Evolutionary conservation across 148 eudicot genomes (phyloP).

Genomic region (Vaccinium macrocarpon): DNA sequence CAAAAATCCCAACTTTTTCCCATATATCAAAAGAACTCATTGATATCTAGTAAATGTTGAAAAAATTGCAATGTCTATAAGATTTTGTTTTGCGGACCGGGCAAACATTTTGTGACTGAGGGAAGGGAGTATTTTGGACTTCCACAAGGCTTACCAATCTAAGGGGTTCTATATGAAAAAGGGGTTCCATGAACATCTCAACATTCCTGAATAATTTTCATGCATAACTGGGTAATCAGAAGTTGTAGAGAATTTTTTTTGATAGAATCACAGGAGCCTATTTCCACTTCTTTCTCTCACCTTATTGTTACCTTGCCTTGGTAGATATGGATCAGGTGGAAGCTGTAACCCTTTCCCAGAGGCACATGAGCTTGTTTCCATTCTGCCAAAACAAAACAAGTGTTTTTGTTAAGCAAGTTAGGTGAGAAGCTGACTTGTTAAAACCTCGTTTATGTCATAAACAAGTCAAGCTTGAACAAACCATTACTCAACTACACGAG

Average conservation of each 20-base stretch:
- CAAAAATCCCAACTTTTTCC: too few relatives aligned
- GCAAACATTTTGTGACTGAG: too few relatives aligned
- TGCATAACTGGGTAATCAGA: neutral
- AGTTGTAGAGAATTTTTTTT: neutral
- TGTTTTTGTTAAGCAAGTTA: neutral
- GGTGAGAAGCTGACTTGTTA: neutral
- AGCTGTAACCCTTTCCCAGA: constrained; percentile 55
- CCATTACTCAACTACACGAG: neutral
- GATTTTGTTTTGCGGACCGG: too few relatives aligned
- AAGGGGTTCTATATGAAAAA: constrained; percentile 47
- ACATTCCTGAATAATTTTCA: constrained; percentile 45
- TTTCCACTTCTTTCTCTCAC: constrained; percentile 20
- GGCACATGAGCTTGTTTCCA: constrained; percentile 46
- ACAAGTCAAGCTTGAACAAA: neutral
- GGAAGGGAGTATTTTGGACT: neutral
- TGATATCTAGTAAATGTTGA: too few relatives aligned
- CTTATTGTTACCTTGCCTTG: constrained; percentile 56
- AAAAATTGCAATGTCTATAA: too few relatives aligned
- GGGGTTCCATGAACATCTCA: constrained; percentile 72
- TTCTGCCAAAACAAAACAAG: constrained; percentile 29
- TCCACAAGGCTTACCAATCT: constrained; percentile 38
- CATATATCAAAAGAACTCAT: too few relatives aligned
- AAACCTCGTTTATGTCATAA: neutral
- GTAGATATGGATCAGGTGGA: constrained; percentile 49
- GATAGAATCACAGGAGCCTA: neutral